phyloP scores from a whole-genome alignment of 495 filamentous ascomycete genomes.

The Parachaetomium inaequale region DNA sequence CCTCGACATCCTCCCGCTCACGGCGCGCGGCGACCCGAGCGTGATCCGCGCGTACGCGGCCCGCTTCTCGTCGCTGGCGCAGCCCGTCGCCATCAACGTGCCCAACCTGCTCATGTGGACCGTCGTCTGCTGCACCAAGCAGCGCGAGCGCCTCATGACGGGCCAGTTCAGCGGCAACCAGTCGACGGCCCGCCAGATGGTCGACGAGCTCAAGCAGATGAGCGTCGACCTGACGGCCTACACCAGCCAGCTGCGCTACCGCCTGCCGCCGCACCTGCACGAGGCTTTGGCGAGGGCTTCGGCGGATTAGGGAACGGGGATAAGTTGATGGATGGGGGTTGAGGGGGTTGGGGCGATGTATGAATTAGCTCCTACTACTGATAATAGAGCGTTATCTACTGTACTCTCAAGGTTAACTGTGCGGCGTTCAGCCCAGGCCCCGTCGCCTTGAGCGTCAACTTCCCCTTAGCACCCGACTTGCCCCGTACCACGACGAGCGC shows the following conservation, averaged over 20 bases:
- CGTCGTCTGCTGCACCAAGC: constrained; percentile 72
- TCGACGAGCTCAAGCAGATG: constrained; percentile 66
- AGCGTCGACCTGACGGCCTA: constrained; percentile 90
- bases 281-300: constrained; percentile 76
- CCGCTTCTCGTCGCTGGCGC: constrained; percentile 67
- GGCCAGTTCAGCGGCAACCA: constrained; percentile 70
- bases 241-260: constrained; percentile 88
- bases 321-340: background rate
- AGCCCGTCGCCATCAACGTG: constrained; percentile 78
- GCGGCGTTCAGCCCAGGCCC: too few relatives aligned
- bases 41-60: constrained; percentile 70
- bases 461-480: too few relatives aligned
- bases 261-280: constrained; percentile 67
- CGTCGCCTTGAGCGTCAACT: too few relatives aligned
- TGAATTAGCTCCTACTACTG: background rate
- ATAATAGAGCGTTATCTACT: background rate
- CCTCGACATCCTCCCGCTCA: constrained; percentile 73
- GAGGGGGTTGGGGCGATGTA: background rate
- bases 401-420: background rate
- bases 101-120: constrained; percentile 91
- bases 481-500: too few relatives aligned
- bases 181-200: constrained; percentile 60
- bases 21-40: constrained; percentile 64
- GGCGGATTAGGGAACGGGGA: constrained; percentile 49
- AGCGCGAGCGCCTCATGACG: constrained; percentile 62